Percentiles rank a stretch among this genome's conserved stretches.
Evolutionary conservation across 495 filamentous ascomycete species (phyloP).

Genomic region (Chaetomium cochliodes): DNA sequence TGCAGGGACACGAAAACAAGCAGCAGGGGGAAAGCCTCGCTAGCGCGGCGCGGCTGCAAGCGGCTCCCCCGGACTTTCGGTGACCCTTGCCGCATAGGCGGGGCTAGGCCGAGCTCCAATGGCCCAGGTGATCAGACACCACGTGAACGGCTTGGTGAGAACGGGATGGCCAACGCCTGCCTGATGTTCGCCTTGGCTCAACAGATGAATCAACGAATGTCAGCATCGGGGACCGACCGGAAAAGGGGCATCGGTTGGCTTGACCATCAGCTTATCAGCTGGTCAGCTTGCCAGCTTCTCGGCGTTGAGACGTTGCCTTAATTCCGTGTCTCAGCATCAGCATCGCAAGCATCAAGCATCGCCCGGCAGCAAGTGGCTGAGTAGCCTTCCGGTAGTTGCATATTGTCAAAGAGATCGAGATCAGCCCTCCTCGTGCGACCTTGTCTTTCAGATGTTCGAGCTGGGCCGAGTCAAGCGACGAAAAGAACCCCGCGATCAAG

Average conservation of each 20-base stretch:
- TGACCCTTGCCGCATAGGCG: conserved; percentile 2
- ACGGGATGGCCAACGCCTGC: conserved; percentile 4
- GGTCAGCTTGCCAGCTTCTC: too few species aligned
- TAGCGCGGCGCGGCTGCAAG: conserved; percentile 29
- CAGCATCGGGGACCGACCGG: too few species aligned
- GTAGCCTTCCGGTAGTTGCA: too few species aligned
- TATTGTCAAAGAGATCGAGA: too few species aligned
- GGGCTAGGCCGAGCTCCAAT: conserved; percentile 9
- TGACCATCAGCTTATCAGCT: too few species aligned
- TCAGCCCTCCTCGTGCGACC: not conserved
- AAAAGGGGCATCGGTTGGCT: too few species aligned
- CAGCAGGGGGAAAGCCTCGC: not conserved
- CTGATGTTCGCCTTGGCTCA: not conserved
- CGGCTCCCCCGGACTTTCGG: conserved; percentile 26
- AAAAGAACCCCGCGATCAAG: not conserved
- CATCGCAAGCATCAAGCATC: too few species aligned
- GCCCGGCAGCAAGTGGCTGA: too few species aligned
- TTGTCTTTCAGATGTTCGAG: not conserved
- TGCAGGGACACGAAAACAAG: not conserved
- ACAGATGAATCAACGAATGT: not conserved
- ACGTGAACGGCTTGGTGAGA: conserved; percentile 32
- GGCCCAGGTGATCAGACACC: conserved; percentile 30
- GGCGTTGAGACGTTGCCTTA: too few species aligned
- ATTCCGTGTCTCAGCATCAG: too few species aligned
- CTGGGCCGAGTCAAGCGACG: not conserved